phyloP scores from a whole-genome alignment of 108 stramenopile genomes.

The Nannochloropsis oceanica region DNA sequence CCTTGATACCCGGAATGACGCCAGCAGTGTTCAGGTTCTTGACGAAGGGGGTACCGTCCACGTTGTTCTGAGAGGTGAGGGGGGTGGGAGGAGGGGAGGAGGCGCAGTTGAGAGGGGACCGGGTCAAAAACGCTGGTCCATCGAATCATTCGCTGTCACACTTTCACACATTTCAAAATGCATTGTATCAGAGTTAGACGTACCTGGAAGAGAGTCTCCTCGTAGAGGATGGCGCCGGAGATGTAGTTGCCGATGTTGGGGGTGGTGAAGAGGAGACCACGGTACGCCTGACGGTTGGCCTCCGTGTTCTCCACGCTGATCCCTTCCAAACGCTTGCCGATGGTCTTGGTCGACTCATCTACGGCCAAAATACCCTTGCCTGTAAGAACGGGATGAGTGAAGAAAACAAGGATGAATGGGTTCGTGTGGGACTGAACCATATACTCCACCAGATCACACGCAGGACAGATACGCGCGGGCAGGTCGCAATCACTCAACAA shows the following conservation, averaged over 20 bases:
- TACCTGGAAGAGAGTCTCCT: slow-evolving; percentile 59
- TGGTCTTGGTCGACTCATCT: slow-evolving; percentile 69
- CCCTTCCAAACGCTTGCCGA: slow-evolving; percentile 43
- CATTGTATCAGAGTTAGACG: slow-evolving; percentile 2
- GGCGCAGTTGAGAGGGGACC: not conserved
- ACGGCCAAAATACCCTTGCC: slow-evolving; percentile 58
- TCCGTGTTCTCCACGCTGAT: slow-evolving; percentile 51
- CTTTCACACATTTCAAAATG: not conserved
- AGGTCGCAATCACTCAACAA: too few species aligned
- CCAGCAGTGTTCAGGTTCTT: slow-evolving; percentile 51
- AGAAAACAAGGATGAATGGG: not conserved
- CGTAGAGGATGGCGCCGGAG: slow-evolving; percentile 70
- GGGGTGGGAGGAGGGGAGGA: not conserved
- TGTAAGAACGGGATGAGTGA: not conserved
- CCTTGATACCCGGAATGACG: slow-evolving; percentile 76
- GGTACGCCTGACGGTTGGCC: slow-evolving; percentile 62
- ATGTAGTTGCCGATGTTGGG: slow-evolving; percentile 54
- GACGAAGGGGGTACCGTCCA: slow-evolving; percentile 59
- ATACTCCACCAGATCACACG: not conserved
- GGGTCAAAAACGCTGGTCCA: not conserved
- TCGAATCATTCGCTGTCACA: too few species aligned
- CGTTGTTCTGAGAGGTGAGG: slow-evolving; percentile 16
- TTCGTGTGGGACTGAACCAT: too few species aligned
- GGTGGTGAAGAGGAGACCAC: slow-evolving; percentile 43
- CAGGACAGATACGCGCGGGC: not conserved